These are phyloP conservation scores for Lactifluus rugatus DNA, from an alignment of 768 basidiomycete species.

Conservation along the genomic window DNA sequence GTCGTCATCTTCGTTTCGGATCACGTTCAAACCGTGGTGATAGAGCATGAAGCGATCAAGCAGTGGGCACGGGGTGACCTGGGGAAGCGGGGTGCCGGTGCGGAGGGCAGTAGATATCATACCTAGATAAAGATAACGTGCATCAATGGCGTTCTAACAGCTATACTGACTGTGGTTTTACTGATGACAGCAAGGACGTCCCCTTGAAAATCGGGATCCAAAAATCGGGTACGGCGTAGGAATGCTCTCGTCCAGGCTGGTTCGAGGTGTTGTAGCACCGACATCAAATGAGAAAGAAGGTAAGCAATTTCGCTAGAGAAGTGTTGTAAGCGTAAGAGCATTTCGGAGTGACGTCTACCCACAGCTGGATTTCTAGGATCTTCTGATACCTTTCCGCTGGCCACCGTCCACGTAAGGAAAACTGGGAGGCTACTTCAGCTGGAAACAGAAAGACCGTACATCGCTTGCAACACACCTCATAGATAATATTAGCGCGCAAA, in stretches of 20 bases:
- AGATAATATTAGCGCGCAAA: conserved; percentile 48
- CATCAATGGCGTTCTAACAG: neutral
- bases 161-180: conserved; percentile 26
- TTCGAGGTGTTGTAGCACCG: conserved; percentile 62
- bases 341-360: conserved; percentile 19
- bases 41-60: conserved; percentile 37
- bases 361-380: conserved; percentile 62
- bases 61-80: conserved; percentile 74
- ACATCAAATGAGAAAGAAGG: conserved; percentile 63
- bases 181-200: conserved; percentile 78
- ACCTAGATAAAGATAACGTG: conserved; percentile 29
- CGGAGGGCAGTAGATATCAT: conserved; percentile 71
- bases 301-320: conserved; percentile 51
- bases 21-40: conserved; percentile 53
- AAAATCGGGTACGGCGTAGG: conserved; percentile 60
- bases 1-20: conserved; percentile 65
- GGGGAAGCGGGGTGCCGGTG: conserved; percentile 67
- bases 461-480: conserved; percentile 42
- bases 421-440: conserved; percentile 31
- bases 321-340: neutral
- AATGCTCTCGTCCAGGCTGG: conserved; percentile 72
- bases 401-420: conserved; percentile 71
- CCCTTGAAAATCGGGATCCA: conserved; percentile 75
- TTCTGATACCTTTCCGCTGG: conserved; percentile 68
- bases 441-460: neutral